phyloP scores from a whole-genome alignment of 2,329 filamentous ascomycete genomes.

The Apiospora phragmitis region DNA sequence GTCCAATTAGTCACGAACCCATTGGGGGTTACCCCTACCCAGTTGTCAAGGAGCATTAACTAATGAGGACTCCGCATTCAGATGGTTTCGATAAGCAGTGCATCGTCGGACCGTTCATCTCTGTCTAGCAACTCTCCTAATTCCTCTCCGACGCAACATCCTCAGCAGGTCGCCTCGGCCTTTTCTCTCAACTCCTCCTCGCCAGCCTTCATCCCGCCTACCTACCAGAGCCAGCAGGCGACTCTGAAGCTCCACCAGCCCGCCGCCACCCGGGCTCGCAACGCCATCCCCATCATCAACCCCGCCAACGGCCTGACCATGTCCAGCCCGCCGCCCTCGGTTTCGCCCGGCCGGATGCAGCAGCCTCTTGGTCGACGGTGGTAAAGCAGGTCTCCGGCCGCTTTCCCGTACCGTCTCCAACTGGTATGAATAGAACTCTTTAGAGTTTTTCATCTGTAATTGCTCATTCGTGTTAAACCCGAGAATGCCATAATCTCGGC shows the following conservation, averaged over 20 bases:
- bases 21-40: not conserved
- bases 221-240: constrained; percentile 64
- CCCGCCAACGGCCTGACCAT: constrained; percentile 86
- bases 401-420: constrained; percentile 36
- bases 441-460: constrained; percentile 21
- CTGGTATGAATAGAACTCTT: constrained; percentile 25
- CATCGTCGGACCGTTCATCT: constrained; percentile 88
- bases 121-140: constrained; percentile 93
- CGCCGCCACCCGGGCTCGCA: constrained; percentile 82
- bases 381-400: constrained; percentile 48
- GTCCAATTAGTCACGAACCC: not conserved
- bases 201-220: constrained; percentile 64
- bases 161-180: constrained; percentile 73
- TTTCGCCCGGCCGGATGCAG: constrained; percentile 64
- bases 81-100: constrained; percentile 89
- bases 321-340: constrained; percentile 80
- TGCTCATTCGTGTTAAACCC: constrained; percentile 34
- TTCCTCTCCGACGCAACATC: constrained; percentile 86
- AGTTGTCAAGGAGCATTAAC: not conserved
- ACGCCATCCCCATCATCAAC: constrained; percentile 97
- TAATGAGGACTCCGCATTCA: constrained; percentile 40
- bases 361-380: constrained; percentile 54
- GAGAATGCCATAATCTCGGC: not conserved
- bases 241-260: constrained; percentile 88
- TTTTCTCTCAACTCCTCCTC: constrained; percentile 73